Evolutionary conservation across 768 basidiomycete genomes (phyloP), one percentile per base, ranked within the genome.

Genomic region (Termitomyces sp.): DNA sequence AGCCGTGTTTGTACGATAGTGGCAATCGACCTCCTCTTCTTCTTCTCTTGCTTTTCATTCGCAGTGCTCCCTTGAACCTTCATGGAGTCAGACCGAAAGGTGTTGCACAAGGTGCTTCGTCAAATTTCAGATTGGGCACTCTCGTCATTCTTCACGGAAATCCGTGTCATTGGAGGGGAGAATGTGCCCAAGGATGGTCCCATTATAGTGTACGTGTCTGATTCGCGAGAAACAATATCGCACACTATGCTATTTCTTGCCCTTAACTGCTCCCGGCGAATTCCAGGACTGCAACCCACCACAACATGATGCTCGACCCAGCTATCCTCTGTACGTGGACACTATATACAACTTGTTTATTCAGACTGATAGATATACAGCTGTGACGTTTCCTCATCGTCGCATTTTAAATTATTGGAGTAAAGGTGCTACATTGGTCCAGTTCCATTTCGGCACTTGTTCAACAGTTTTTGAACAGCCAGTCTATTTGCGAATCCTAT

Each of bases 231-330:
- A 24, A 22, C 13, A 35, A 16, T 13, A 22, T 24, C 33, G 33
- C 22, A 22, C 14, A 18, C 20, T 5, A 20, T 40, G 26, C 11
- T 20, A 16, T 24, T 38, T 18, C 22, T 26, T 26, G 35, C 16
- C 11, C 35, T 28, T 10, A 28, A 44, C 50, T 38, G 10, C 43
- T 54, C 7, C 38, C 36, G 44, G 36, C 41, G 4, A 30, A 49
- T 50, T 33, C 20, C 20, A 93, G 91, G 40, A 83, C 88, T 3
- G 88, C 87, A 44, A 92, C 90, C 3, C 94, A 97, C 68, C 90
- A 94, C 66, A 98, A 97, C 70, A 96, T 95, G 94, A 94, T 92
- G 79, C 80, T 96, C 35, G 93, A 95, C 74, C 91, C 91, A 24
- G 84, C 84, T 38, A 74, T 90, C 56, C 76, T 94, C 20, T 92